Evolutionary conservation across 2,329 filamentous ascomycete species (phyloP).

Genomic region (Cladosporium sp.): DNA sequence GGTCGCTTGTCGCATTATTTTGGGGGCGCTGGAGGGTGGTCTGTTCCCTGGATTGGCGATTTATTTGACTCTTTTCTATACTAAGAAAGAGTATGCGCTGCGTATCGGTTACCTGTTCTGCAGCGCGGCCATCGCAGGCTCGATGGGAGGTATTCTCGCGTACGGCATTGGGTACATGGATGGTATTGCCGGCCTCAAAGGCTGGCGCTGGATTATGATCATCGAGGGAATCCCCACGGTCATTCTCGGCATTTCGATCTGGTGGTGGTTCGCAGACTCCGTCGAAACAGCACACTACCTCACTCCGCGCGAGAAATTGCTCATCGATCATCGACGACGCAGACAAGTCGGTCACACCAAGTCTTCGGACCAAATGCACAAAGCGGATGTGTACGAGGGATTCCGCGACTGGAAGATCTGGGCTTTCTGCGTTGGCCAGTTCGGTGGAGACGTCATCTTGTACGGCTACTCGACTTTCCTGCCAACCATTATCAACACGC

Average conservation of each 20-base stretch:
- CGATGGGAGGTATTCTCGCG: slow-evolving; percentile 35
- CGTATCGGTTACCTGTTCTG: slow-evolving; percentile 45
- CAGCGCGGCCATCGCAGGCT: slow-evolving; percentile 45
- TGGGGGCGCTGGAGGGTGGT: slow-evolving; percentile 25
- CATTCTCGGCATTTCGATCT: slow-evolving; percentile 11
- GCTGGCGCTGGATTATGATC: slow-evolving; percentile 69
- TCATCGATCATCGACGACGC: slow-evolving; percentile 50
- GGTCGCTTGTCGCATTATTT: slow-evolving; percentile 34
- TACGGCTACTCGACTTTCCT: slow-evolving; percentile 77
- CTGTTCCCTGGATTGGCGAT: slow-evolving; percentile 17
- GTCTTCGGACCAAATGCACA: slow-evolving; percentile 46
- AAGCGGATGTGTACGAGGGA: slow-evolving; percentile 61
- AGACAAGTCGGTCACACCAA: slow-evolving; percentile 45
- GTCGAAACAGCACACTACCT: slow-evolving; percentile 63
- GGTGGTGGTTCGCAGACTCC: slow-evolving; percentile 54
- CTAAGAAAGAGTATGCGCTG: slow-evolving; percentile 37
- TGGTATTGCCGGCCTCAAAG: slow-evolving; percentile 57
- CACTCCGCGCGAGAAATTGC: slow-evolving; percentile 53
- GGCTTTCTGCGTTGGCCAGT: slow-evolving; percentile 65
- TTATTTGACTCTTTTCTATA: slow-evolving; percentile 47
- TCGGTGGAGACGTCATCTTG: slow-evolving; percentile 71
- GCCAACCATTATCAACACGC: slow-evolving; percentile 70
- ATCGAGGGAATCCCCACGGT: slow-evolving; percentile 12
- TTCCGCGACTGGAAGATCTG: slow-evolving; percentile 75
- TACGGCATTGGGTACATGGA: slow-evolving; percentile 65